Conservation (phyloP, 2,329 filamentous ascomycete genomes). For the Botrytis galanthina region DNA sequence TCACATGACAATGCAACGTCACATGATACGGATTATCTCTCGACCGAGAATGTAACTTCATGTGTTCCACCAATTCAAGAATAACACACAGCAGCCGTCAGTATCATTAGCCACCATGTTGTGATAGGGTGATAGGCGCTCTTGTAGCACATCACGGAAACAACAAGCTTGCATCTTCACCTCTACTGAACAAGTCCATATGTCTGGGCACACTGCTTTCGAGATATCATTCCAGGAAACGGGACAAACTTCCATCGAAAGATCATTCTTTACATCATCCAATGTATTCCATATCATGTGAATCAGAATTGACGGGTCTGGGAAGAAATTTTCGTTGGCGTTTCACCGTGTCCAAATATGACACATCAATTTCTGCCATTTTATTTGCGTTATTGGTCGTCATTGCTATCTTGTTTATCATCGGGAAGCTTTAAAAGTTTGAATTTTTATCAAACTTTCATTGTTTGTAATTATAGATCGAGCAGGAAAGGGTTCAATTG, state of each 20-base stretch:
- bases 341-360: constrained; percentile 1
- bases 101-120: background rate
- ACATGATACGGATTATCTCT: constrained; percentile 15
- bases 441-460: background rate
- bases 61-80: background rate
- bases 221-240: background rate
- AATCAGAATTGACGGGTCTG: background rate
- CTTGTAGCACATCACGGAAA: background rate
- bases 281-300: background rate
- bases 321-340: constrained; percentile 1
- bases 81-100: background rate
- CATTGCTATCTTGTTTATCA: background rate
- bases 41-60: constrained; percentile 3
- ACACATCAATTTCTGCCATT: background rate
- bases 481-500: background rate
- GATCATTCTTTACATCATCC: no score
- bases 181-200: background rate
- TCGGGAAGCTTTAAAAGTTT: constrained; percentile 1
- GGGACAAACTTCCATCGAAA: no score
- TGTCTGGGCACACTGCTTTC: background rate
- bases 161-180: background rate
- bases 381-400: background rate
- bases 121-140: background rate
- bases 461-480: background rate
- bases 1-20: background rate